phyloP scores from a whole-genome alignment of 164 flowering plant species.

The Macadamia integrifolia region DNA sequence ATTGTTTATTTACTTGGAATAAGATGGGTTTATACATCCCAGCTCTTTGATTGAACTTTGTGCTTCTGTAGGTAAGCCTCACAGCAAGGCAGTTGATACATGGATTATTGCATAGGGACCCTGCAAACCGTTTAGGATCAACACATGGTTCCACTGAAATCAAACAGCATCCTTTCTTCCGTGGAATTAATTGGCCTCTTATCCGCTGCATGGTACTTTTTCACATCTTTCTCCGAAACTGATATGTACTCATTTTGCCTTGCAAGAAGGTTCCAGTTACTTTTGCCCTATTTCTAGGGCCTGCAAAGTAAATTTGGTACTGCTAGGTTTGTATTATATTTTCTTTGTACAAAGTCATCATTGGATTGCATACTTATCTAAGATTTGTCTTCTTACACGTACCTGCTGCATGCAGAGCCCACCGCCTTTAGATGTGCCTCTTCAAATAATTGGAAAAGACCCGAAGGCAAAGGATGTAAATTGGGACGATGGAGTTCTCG shows the following conservation, averaged over 20 bases:
- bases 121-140: constrained; percentile 72
- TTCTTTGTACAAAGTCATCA: no score
- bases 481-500: constrained; percentile 76
- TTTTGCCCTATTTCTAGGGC: no score
- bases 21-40: background rate
- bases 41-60: background rate
- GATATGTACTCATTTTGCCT: no score
- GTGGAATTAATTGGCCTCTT: constrained; percentile 88
- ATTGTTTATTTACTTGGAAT: background rate
- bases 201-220: constrained; percentile 83
- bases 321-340: no score
- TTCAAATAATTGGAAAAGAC: constrained; percentile 55
- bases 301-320: no score
- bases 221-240: background rate
- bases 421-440: constrained; percentile 73
- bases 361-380: no score
- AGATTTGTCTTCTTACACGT: no score
- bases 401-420: constrained; percentile 47
- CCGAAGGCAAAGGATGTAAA: constrained; percentile 40
- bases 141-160: constrained; percentile 79
- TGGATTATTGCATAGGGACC: constrained; percentile 75
- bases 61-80: constrained; percentile 65
- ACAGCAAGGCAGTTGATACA: constrained; percentile 80
- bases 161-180: constrained; percentile 84
- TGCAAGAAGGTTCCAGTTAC: no score